Evolutionary conservation across 805 yeast species (phyloP).

Genomic region (Wickerhamomyces alni): DNA sequence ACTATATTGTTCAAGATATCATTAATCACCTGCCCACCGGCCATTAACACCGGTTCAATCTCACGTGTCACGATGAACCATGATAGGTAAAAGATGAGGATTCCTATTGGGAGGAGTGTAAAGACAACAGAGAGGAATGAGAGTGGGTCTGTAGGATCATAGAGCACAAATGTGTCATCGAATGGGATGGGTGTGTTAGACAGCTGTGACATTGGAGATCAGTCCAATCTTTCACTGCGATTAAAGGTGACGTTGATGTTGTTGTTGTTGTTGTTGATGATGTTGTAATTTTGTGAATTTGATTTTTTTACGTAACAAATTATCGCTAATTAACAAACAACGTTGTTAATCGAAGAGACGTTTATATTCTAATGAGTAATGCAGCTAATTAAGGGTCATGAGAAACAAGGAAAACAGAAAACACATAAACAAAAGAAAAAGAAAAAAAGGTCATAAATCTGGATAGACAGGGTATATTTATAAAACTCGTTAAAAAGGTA

Average conservation of each 20-base stretch:
- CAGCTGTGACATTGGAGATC: slow-evolving; percentile 1
- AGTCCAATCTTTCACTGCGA: too few relatives aligned
- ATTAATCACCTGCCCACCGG: slow-evolving; percentile 78
- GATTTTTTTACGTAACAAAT: too few relatives aligned
- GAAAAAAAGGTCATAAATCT: not conserved
- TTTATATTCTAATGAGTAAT: too few relatives aligned
- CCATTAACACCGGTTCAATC: slow-evolving; percentile 75
- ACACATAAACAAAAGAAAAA: not conserved
- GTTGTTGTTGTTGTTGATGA: too few relatives aligned
- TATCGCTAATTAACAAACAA: too few relatives aligned
- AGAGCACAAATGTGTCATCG: slow-evolving; percentile 81
- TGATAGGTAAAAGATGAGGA: slow-evolving; percentile 72
- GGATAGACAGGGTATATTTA: not conserved
- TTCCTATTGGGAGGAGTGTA: slow-evolving; percentile 74
- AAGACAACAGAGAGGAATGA: slow-evolving; percentile 62
- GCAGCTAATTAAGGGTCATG: too few relatives aligned
- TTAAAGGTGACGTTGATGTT: too few relatives aligned
- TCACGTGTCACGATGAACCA: slow-evolving; percentile 83
- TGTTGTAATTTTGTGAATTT: too few relatives aligned
- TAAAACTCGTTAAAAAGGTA: not conserved
- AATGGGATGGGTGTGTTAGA: slow-evolving; percentile 45
- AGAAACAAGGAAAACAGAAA: not conserved
- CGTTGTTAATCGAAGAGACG: too few relatives aligned
- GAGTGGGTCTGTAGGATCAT: slow-evolving; percentile 58
- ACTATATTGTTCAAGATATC: slow-evolving; percentile 67